phyloP scores from a whole-genome alignment of 1,139 yeast genomes.

The Pichia sp. region DNA sequence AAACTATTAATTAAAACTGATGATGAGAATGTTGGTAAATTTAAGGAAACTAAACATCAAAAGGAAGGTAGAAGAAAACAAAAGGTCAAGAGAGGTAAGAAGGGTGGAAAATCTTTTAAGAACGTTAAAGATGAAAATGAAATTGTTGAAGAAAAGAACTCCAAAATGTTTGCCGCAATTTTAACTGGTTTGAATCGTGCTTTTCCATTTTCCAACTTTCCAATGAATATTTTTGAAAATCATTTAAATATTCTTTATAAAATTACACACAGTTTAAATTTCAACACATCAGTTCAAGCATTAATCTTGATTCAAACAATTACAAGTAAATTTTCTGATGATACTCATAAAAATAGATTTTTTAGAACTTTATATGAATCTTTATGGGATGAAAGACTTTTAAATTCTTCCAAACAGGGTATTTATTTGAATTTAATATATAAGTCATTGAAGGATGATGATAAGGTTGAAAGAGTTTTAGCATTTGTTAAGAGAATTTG shows the following conservation, averaged over 20 bases:
- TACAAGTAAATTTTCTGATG: conserved; percentile 36
- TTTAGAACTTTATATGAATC: conserved; percentile 89
- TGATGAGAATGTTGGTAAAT: conserved; percentile 39
- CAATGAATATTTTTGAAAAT: conserved; percentile 62
- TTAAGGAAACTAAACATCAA: conserved; percentile 33
- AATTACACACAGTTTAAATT: conserved; percentile 90
- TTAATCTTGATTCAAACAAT: conserved; percentile 79
- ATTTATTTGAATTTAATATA: conserved; percentile 80
- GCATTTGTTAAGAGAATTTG: conserved; percentile 90
- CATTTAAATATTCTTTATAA: conserved; percentile 82
- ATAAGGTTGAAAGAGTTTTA: conserved; percentile 56
- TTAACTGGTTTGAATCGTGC: conserved; percentile 96
- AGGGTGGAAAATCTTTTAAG: conserved; percentile 79
- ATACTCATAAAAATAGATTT: conserved; percentile 56
- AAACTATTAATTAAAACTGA: conserved; percentile 70
- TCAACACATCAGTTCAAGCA: conserved; percentile 92
- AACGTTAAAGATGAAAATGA: conserved; percentile 64
- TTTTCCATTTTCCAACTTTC: conserved; percentile 81
- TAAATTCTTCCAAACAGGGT: conserved; percentile 63
- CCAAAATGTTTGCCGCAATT: conserved; percentile 82
- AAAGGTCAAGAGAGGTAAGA: conserved; percentile 51
- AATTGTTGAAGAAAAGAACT: conserved; percentile 73
- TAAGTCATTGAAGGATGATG: conserved; percentile 75
- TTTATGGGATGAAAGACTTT: conserved; percentile 75
- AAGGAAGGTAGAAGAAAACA: conserved; percentile 44